Evolutionary conservation across 805 yeast species (phyloP), one percentile per base, ranked within the genome.

Genomic region (Yamadazyma laniorum): DNA sequence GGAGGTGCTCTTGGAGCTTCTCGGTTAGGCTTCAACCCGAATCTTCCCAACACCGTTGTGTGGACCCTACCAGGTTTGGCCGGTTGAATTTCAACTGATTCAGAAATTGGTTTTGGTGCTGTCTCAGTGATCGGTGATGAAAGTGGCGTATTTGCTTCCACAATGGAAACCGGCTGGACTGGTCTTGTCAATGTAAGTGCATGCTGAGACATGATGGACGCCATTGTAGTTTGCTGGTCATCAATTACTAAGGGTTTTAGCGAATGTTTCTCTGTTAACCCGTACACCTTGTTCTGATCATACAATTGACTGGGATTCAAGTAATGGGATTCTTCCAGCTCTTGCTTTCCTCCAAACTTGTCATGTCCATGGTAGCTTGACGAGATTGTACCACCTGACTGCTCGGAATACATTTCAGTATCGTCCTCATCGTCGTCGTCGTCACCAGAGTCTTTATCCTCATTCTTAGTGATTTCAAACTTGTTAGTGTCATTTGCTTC

Each of bases 1-100:
- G 27, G 45, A 8, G 71, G 71, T n/a, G 66, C 56, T 35, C 51
- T 56, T 5, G 74, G 74, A 2, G 73, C 72, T 17, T 46, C 56
- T 35, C 72, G 47, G 47, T 59, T 63, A 1, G 73, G 72, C 38
- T 54, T 61, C 47, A 66, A 56, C 25, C 67, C 59, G 29, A 58
- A 43, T 34, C 55, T 49, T 29, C 61, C 54, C 35, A 58, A 48
- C 5, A 55, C 35, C 6, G 53, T 47, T 14, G 34, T 39, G 6
- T 42, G 42, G 12, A 32, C 34, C 27, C 33, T 18, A 21, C 35
- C 40, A 11, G 42, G 42, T 32, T 34, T 41, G 17, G 42, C n/a
- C 9, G 42, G 42, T n/a, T 31, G 19, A 25, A 33, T 31, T 17
- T 39, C 27, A 7, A 39, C 35, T 18, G 18, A 3, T 29, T 29